Conservation (phyloP, 192 early-diverging fungal species). For the Funneliformis geosporum region DNA sequence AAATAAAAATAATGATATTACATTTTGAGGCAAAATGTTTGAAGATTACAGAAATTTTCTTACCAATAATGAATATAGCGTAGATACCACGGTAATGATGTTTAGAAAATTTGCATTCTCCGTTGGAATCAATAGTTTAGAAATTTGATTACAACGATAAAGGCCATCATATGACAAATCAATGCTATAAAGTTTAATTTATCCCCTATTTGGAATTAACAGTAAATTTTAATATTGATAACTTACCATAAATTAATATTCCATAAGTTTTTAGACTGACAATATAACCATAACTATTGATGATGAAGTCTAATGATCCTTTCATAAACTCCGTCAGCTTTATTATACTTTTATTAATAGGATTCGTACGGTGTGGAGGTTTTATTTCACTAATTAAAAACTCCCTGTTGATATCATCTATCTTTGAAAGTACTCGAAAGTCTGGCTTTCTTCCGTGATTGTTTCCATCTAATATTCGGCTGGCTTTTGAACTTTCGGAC, state of each 20-base stretch:
- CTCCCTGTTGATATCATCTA: not conserved
- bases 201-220: not conserved
- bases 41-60: conserved; percentile 6
- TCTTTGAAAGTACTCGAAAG: not conserved
- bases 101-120: conserved; percentile 24
- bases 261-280: too few relatives aligned
- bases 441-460: conserved; percentile 18
- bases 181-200: conserved; percentile 5
- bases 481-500: conserved; percentile 7
- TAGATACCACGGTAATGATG: conserved; percentile 9
- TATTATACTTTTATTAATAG: conserved; percentile 16
- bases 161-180: not conserved
- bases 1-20: conserved; percentile 18
- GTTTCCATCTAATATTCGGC: not conserved
- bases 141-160: conserved; percentile 1
- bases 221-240: conserved; percentile 1
- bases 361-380: not conserved
- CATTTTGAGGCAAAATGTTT: not conserved
- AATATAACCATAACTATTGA: not conserved
- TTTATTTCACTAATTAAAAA: conserved; percentile 15
- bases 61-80: conserved; percentile 22
- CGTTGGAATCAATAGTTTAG: not conserved
- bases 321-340: conserved; percentile 19
- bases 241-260: too few relatives aligned
- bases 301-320: not conserved